Evolutionary conservation across 2,329 filamentous ascomycete genomes (phyloP).

Genomic region (Drechslerella dactyloides): DNA sequence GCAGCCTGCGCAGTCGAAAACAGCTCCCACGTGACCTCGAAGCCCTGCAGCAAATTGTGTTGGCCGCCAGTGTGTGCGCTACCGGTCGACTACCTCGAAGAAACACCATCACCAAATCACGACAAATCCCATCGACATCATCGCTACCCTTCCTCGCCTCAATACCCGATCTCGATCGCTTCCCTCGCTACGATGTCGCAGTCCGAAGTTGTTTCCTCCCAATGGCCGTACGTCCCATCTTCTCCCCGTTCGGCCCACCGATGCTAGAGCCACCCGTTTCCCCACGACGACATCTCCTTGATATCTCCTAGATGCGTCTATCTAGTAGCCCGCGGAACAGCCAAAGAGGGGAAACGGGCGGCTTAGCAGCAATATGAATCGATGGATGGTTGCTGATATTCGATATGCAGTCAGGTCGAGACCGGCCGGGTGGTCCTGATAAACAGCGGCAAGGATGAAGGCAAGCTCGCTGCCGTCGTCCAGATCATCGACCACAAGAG

Average conservation of each 20-base stretch:
- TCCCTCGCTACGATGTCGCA: slow-evolving; percentile 49
- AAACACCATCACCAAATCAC: slow-evolving; percentile 53
- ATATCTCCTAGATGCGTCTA: neutral
- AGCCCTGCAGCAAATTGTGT: slow-evolving; percentile 33
- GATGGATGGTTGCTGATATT: slow-evolving; percentile 28
- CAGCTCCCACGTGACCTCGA: slow-evolving; percentile 26
- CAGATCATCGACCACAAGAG: slow-evolving; percentile 99
- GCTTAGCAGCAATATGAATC: neutral
- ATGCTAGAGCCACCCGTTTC: neutral
- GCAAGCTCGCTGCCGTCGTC: slow-evolving; percentile 90
- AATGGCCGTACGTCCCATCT: slow-evolving; percentile 49
- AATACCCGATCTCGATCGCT: slow-evolving; percentile 51
- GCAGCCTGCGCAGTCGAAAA: slow-evolving; percentile 3
- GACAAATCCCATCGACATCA: slow-evolving; percentile 54
- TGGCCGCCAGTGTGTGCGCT: slow-evolving; percentile 14
- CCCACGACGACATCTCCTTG: neutral
- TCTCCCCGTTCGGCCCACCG: slow-evolving; percentile 5
- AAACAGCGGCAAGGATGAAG: slow-evolving; percentile 78
- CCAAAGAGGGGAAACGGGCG: neutral
- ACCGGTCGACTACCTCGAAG: slow-evolving; percentile 25
- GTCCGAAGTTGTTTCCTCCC: slow-evolving; percentile 37
- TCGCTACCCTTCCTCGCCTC: slow-evolving; percentile 38
- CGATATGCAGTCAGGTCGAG: slow-evolving; percentile 80
- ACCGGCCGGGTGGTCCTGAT: slow-evolving; percentile 96
- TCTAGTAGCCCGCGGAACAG: neutral